phyloP scores from a whole-genome alignment of 495 filamentous ascomycete species.

The Extremus antarcticus region DNA sequence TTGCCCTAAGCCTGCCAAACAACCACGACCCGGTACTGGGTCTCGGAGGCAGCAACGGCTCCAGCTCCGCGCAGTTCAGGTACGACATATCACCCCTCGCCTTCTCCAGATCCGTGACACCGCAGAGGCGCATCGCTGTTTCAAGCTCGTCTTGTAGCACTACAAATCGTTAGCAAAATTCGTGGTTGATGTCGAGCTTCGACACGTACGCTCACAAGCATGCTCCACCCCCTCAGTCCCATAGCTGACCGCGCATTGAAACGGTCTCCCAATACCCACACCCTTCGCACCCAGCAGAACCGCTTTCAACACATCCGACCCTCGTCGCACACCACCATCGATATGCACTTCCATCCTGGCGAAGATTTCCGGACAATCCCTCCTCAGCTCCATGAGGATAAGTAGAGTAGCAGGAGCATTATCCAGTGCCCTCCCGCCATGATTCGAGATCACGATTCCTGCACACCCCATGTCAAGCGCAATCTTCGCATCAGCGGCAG shows the following conservation, averaged over 20 bases:
- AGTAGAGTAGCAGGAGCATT: conserved; percentile 49
- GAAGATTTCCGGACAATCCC: conserved; percentile 49
- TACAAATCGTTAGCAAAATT: conserved; percentile 19
- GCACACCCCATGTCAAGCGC: conserved; percentile 47
- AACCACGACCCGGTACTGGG: neutral
- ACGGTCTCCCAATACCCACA: conserved; percentile 23
- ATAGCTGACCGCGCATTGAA: conserved; percentile 19
- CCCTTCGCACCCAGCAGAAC: conserved; percentile 19
- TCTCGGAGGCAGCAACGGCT: conserved; percentile 16
- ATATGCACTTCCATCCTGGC: conserved; percentile 51
- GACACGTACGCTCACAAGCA: conserved; percentile 14
- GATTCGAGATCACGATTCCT: conserved; percentile 54
- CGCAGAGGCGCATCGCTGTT: conserved; percentile 68
- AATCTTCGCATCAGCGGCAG: conserved; percentile 45
- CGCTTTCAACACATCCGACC: conserved; percentile 22
- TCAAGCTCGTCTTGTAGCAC: conserved; percentile 69
- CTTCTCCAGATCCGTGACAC: conserved; percentile 60
- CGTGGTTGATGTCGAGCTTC: neutral
- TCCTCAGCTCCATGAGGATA: conserved; percentile 53
- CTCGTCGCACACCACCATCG: conserved; percentile 37
- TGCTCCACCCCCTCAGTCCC: conserved; percentile 21
- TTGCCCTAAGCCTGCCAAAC: conserved; percentile 4
- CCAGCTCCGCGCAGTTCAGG: conserved; percentile 21
- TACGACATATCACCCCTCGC: conserved; percentile 31
- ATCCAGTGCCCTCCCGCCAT: conserved; percentile 60